Evolutionary conservation across 2,329 filamentous ascomycete species (phyloP).

Genomic region (Fusarium buxicola): DNA sequence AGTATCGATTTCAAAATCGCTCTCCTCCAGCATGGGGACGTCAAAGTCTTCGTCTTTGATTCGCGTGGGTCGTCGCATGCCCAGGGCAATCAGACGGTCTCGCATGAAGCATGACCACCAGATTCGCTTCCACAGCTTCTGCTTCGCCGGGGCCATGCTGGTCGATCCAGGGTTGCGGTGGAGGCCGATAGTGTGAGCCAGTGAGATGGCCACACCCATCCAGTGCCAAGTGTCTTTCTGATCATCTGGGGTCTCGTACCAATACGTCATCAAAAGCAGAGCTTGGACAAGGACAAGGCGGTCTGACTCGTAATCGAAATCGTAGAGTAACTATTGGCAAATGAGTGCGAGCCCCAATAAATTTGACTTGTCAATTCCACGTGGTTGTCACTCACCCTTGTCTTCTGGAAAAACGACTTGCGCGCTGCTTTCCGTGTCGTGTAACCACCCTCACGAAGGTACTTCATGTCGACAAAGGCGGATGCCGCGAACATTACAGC

Average conservation of each 20-base stretch:
- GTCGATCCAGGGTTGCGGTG: conserved; percentile 86
- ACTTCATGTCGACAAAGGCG: conserved; percentile 85
- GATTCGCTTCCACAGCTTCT: conserved; percentile 91
- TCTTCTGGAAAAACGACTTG: conserved; percentile 89
- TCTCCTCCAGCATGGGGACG: conserved; percentile 86
- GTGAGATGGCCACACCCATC: conserved; percentile 95
- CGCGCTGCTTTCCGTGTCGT: conserved; percentile 81
- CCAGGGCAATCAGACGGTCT: conserved; percentile 89
- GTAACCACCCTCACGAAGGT: conserved; percentile 82
- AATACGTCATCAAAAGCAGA: conserved; percentile 92
- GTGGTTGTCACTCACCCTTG: conserved; percentile 70
- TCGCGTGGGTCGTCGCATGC: conserved; percentile 91
- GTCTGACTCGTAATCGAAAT: conserved; percentile 94
- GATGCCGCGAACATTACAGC: conserved; percentile 94
- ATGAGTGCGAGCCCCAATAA: conserved; percentile 16
- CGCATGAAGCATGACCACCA: conserved; percentile 99
- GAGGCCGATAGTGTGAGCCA: conserved; percentile 92
- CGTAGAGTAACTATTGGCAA: conserved; percentile 77
- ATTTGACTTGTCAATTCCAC: neutral
- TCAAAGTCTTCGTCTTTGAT: conserved; percentile 96
- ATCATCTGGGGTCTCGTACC: conserved; percentile 97
- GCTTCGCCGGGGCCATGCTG: conserved; percentile 77
- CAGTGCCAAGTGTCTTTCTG: conserved; percentile 99
- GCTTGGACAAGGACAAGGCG: conserved; percentile 90
- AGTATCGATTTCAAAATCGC: conserved; percentile 83